phyloP scores from a whole-genome alignment of 768 basidiomycete species.

The Hortiboletus campestris region DNA sequence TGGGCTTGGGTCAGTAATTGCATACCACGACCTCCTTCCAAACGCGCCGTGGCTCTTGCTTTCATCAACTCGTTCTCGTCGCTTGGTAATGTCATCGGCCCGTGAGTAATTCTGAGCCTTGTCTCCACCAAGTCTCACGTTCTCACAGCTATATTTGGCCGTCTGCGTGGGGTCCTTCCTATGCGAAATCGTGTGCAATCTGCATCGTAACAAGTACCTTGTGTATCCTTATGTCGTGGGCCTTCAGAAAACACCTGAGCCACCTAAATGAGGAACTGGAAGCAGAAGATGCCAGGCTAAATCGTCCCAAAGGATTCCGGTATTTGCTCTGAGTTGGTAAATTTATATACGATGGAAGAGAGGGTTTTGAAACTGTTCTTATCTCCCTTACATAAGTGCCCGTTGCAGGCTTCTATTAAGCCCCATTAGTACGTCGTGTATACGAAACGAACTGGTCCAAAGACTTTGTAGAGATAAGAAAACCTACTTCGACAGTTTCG shows the following conservation, averaged over 20 bases:
- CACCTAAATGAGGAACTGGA: conserved; percentile 41
- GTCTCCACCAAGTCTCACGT: conserved; percentile 4
- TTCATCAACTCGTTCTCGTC: conserved; percentile 80
- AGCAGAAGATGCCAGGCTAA: conserved; percentile 35
- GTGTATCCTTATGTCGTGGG: conserved; percentile 48
- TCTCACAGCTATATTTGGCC: conserved; percentile 63
- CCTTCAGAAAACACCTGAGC: conserved; percentile 47
- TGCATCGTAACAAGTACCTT: conserved; percentile 58
- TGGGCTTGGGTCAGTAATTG: conserved; percentile 52
- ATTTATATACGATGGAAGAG: not conserved
- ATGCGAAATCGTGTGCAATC: conserved; percentile 68
- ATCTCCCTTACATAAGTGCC: not conserved
- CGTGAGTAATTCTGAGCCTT: conserved; percentile 45
- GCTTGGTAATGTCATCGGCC: conserved; percentile 81
- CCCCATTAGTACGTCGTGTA: not conserved
- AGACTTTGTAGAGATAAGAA: not conserved
- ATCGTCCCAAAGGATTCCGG: conserved; percentile 39
- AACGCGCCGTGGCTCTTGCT: conserved; percentile 85
- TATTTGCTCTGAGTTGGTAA: conserved; percentile 41
- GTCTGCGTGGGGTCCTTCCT: conserved; percentile 64
- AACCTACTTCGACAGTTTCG: not conserved
- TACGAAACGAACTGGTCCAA: not conserved
- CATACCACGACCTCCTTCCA: conserved; percentile 79
- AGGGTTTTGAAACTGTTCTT: not conserved
- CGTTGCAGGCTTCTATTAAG: not conserved